Evolutionary conservation across 2,329 filamentous ascomycete genomes (phyloP), one percentile per base, ranked within the genome.

Genomic region (Blastomyces percursus): DNA sequence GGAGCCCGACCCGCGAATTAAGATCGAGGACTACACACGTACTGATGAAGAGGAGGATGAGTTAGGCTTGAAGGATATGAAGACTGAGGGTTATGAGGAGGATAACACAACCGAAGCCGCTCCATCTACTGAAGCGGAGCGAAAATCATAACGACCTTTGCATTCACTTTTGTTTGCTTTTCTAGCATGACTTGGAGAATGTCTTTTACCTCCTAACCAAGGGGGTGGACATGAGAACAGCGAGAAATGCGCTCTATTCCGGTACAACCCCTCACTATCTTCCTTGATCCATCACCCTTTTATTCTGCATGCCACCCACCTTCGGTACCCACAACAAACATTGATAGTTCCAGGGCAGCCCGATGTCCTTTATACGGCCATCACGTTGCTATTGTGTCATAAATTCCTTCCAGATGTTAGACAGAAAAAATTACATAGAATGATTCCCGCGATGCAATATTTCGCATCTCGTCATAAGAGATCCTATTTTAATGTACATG

Each of bases 41-140:
- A 96, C 93, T 0, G 86, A 88, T 0, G 90, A 96, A 74, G 94
- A 99, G 72, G 90, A 96, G 76, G 94, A 99, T 71, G 90, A 96
- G 64, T 79, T 99, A 12, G 94, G 94, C 0, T 78, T 99, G 67
- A 86, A 80, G 64, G 94, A 99, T 72, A 99, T 99, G 86, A 94
- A 93, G 81, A 86, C 86, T 0, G 92, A 97, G 74, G 86, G 86
- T 0, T 97, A 99, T 71, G 88, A 88, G 74, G 80, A 85, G 61
- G 82, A 85, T 65, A 67, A 64, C 40, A 64, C 52, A 42, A 61
- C 44, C 30, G 51, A 61, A 21, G 44, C 40, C 19, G 55, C 46
- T n/a, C 24, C 44, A 59, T 40, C 56, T 35, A 50, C 27, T 24
- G 46, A 60, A 42, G 30, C 54, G 24, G 60, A 55, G 7, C 16